Conservation (phyloP, 164 flowering plant species). For the Annona squamosa region DNA sequence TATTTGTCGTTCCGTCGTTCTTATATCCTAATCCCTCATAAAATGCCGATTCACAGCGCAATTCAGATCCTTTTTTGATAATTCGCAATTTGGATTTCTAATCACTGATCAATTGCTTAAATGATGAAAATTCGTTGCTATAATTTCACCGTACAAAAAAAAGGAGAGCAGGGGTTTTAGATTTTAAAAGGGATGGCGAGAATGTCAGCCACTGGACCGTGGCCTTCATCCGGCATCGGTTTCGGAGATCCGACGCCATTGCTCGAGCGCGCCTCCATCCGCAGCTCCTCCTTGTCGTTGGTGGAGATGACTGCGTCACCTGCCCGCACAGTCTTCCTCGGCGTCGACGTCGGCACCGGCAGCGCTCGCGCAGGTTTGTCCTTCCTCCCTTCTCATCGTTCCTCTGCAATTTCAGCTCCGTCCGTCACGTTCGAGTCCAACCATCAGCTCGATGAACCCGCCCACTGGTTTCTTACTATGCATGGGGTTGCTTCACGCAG, state of each 20-base stretch:
- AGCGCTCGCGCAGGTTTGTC: constrained; percentile 89
- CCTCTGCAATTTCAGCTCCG: background rate
- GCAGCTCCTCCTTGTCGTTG: constrained; percentile 17
- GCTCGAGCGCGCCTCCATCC: constrained; percentile 8
- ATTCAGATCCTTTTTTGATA: no score
- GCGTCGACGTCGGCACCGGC: constrained; percentile 97
- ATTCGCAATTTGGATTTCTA: no score
- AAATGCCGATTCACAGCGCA: no score
- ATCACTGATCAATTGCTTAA: no score
- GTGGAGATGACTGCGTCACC: constrained; percentile 38
- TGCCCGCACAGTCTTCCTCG: constrained; percentile 53
- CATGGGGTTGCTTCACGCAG: constrained; percentile 31
- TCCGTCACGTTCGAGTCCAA: background rate
- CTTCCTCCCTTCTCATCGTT: background rate
- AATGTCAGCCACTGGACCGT: background rate
- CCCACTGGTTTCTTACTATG: background rate
- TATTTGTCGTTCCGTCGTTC: no score
- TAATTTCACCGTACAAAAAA: background rate
- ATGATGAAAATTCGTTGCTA: no score
- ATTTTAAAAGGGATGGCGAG: background rate
- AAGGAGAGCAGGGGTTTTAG: background rate
- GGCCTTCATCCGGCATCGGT: background rate
- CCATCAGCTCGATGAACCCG: background rate
- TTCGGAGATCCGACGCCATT: constrained; percentile 22
- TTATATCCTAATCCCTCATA: no score